These are phyloP conservation scores for Lagenidium giganteum DNA, from an alignment of 352 stramenopile genomes.

Conservation along the genomic window DNA sequence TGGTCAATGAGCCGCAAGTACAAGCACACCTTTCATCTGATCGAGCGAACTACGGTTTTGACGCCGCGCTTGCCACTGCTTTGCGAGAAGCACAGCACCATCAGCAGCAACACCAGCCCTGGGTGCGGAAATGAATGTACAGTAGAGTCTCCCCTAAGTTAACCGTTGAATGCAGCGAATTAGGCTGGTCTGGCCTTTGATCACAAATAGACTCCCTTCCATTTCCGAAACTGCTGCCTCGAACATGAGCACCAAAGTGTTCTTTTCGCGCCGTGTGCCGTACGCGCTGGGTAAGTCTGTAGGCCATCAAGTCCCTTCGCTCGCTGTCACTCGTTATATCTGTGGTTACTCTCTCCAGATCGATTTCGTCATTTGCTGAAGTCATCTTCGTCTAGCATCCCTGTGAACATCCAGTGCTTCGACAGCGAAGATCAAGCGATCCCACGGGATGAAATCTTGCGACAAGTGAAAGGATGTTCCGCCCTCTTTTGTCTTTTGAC, in stretches of 20 bases:
- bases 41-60: slow-evolving; percentile 1
- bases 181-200: too few relatives aligned
- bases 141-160: too few relatives aligned
- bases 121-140: too few relatives aligned
- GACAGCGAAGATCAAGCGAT: slow-evolving; percentile 18
- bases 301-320: neutral
- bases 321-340: neutral
- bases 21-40: neutral
- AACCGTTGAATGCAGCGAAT: too few relatives aligned
- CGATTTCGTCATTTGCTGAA: slow-evolving; percentile 11
- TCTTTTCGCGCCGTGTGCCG: slow-evolving; percentile 1
- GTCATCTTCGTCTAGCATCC: neutral
- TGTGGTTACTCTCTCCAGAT: neutral
- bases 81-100: neutral
- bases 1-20: neutral
- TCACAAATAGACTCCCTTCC: too few relatives aligned
- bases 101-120: neutral
- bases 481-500: slow-evolving; percentile 38
- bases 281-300: neutral
- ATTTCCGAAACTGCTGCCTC: too few relatives aligned
- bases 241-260: too few relatives aligned
- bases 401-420: slow-evolving; percentile 9
- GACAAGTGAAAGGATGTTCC: slow-evolving; percentile 24
- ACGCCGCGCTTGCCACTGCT: neutral
- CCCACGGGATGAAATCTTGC: slow-evolving; percentile 22